Base-by-base conservation (phyloP, 257 asterid species). In the Solanum corneliomulleri region DNA sequence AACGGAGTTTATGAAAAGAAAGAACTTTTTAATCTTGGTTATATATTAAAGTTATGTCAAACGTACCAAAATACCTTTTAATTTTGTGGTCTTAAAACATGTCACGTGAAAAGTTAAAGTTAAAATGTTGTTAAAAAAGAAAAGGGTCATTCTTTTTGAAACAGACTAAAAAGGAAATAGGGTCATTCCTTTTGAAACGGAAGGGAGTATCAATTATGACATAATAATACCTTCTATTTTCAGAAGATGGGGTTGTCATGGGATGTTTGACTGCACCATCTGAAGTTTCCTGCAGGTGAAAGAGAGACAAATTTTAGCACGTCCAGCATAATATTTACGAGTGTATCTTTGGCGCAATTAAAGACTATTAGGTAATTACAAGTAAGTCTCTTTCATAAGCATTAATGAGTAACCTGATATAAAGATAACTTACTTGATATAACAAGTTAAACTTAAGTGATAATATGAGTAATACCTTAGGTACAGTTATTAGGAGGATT, bases 181-280 rank as follows among this genome's bases (percentile, higher is more conserved):
- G 1, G 1, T 33, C 35, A 33, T 33, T 33, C 35, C 4, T 33
- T 33, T 33, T 33, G 0, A 33, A 33, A 33, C 35, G 35, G 35
- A 33, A 3, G 35, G 1, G 5, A 33, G 5, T 33, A 33, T 33
- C 5, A 33, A 33, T 33, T 33, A 49, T 80, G 20, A 49, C 5
- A 49, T 29, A 16, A 16, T 8, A 47, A 47, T 4, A 96, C 99
- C 98, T 93, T 87, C 81, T 88, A 66, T 88, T 89, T 88, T 89
- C 95, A 29, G 95, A 23, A 56, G 45, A 86, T 58, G 97, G 97
- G 49, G 94, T 91, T 77, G 89, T 89, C 86, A 91, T 86, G 74
- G 89, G 87, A 88, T 87, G 87, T 87, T 89, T 89, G 49, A 94
- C 44, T 78, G 75, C 88, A 80, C 89, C 89, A 89, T 90, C 85